Base-by-base conservation (phyloP, 352 stramenopile genomes). In the Phytophthora chlamydospora region DNA sequence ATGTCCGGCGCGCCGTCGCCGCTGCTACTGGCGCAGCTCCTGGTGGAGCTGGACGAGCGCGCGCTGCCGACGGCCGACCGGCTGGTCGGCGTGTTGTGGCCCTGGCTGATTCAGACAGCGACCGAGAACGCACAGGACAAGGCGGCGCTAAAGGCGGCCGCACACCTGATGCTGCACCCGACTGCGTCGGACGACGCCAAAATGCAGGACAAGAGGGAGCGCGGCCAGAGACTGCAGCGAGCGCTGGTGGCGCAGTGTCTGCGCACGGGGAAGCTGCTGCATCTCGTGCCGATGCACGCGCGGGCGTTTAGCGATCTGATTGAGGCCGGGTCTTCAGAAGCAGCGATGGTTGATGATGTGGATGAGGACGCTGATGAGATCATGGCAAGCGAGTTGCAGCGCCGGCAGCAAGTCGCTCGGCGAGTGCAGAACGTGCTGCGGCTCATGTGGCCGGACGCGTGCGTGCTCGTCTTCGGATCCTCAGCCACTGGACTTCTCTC, bases 391-490 rank as follows among this genome's bases (percentile, higher is more conserved):
- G 72, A 85, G 35, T 6, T 63, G 13, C 66, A 73, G 13, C 24
- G 43, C n/a, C 65, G 71, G 13, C 61, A 75, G 16, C 39, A 70
- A 35, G 63, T 91, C 0, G 68, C 71, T 13, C 11, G 27, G 13
- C 72, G 66, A 5, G 60, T 91, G 2, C 78, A 93, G 43, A 47
- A 42, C 1, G 17, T 74, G 7, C 56, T 95, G 35, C 65, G 62
- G 2, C 58, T 83, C 54, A 60, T 91, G 43, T 95, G 83, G 85
- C 78, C 82, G 0, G 83, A 95, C 57, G 80, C 80, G 3, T 64
- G 63, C 31, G 82, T 91, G 3, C 5, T 81, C n/a, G 33, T 83
- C 4, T 92, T 95, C 51, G 86, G 86, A 0, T 95, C 86, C 1
- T 91, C 82, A 0, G 62, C 71, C 14, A 93, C 83, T 6, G 68